phyloP scores from a whole-genome alignment of 257 asterid species.

The Gardenia jasminoides region DNA sequence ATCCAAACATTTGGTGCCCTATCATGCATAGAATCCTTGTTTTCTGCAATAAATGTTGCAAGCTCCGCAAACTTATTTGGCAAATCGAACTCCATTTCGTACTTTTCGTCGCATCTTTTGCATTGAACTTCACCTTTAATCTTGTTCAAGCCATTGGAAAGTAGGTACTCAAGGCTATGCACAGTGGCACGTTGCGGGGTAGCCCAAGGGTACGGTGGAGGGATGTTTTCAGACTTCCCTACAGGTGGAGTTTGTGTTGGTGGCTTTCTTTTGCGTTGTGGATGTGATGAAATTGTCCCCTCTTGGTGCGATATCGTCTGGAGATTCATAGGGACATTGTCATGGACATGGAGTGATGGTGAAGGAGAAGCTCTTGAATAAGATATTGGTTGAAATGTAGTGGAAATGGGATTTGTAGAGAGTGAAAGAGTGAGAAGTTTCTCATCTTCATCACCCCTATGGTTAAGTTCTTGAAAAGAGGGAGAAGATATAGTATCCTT shows the following conservation, averaged over 20 bases:
- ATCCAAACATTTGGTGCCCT: constrained; percentile 22
- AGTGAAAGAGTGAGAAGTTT: constrained; percentile 23
- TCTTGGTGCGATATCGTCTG: background rate
- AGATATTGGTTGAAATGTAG: background rate
- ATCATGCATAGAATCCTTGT: constrained; percentile 15
- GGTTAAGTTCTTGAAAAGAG: background rate
- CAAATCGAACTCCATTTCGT: constrained; percentile 10
- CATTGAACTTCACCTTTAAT: constrained; percentile 22
- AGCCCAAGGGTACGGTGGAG: constrained; percentile 24
- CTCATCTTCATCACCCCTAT: background rate
- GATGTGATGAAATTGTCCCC: background rate
- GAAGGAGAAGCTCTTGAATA: background rate
- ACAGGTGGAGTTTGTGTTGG: background rate
- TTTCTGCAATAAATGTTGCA: background rate
- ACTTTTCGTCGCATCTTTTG: constrained; percentile 14
- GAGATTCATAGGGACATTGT: too few species aligned
- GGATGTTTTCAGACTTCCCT: constrained; percentile 10
- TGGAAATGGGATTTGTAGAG: background rate
- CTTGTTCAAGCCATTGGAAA: background rate
- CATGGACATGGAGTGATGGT: too few species aligned
- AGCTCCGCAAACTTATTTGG: constrained; percentile 14
- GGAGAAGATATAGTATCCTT: background rate
- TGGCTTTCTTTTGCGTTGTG: background rate
- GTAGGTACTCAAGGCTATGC: constrained; percentile 4
- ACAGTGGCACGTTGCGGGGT: constrained; percentile 17